phyloP scores from a whole-genome alignment of 495 filamentous ascomycete species.

The Penicillium crystallinum region DNA sequence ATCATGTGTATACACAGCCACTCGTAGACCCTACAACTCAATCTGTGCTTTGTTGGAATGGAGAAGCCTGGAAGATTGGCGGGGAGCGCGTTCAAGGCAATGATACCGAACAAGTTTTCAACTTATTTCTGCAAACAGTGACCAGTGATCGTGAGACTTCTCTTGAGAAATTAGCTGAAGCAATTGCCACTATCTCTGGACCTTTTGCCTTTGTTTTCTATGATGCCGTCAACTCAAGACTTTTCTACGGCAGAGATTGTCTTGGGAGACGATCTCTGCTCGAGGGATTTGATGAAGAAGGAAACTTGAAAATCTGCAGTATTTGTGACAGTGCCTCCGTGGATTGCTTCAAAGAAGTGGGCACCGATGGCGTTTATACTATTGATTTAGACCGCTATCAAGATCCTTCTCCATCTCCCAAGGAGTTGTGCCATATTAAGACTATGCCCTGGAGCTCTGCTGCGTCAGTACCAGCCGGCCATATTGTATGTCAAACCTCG shows the following conservation, averaged over 20 bases:
- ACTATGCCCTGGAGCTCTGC: constrained; percentile 29
- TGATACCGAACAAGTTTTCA: constrained; percentile 69
- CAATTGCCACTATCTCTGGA: constrained; percentile 63
- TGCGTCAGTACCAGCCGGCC: constrained; percentile 11
- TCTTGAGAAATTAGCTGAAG: constrained; percentile 40
- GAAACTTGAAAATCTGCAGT: constrained; percentile 66
- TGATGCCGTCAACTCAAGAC: constrained; percentile 50
- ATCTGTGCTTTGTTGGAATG: constrained; percentile 92
- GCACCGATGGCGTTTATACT: constrained; percentile 71
- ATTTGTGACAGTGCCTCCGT: constrained; percentile 53
- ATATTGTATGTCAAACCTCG: constrained; percentile 36
- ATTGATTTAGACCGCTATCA: constrained; percentile 44
- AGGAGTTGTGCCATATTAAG: constrained; percentile 24
- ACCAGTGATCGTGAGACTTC: constrained; percentile 13
- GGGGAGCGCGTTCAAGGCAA: constrained; percentile 55
- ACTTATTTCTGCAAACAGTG: constrained; percentile 52
- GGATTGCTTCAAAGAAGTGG: constrained; percentile 68
- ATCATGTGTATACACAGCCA: constrained; percentile 67
- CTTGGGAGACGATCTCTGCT: constrained; percentile 83
- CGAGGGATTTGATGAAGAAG: constrained; percentile 36
- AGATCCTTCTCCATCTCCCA: background rate
- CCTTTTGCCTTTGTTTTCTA: constrained; percentile 92
- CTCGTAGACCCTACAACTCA: constrained; percentile 53
- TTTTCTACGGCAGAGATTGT: constrained; percentile 82
- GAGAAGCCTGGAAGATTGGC: constrained; percentile 86